phyloP scores from a whole-genome alignment of 2,329 filamentous ascomycete species.

The Verruconis gallopava region DNA sequence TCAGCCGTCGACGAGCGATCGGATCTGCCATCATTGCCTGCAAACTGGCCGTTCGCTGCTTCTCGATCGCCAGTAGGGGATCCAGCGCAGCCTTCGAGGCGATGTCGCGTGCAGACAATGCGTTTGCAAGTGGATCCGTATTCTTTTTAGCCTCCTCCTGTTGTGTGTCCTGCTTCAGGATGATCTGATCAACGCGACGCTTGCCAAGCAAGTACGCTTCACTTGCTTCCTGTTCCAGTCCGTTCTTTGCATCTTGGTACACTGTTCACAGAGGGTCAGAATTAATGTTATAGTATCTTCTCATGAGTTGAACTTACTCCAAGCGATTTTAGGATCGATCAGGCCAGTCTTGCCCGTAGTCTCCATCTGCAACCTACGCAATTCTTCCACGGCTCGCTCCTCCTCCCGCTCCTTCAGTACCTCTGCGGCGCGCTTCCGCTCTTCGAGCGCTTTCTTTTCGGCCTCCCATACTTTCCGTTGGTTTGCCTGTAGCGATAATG shows the following conservation, averaged over 20 bases:
- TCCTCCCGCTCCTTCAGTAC: conserved; percentile 88
- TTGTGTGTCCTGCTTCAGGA: conserved; percentile 59
- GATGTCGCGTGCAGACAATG: conserved; percentile 58
- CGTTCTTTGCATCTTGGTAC: conserved; percentile 77
- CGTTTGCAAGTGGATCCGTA: conserved; percentile 36
- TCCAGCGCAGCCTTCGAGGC: conserved; percentile 81
- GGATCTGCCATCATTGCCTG: conserved; percentile 52
- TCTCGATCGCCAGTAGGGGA: conserved; percentile 84
- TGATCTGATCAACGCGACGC: conserved; percentile 74
- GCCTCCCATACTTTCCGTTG: conserved; percentile 83
- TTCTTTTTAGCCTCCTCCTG: conserved; percentile 48
- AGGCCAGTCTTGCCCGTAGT: conserved; percentile 44
- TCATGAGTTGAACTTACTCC: too few species aligned
- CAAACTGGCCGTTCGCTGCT: conserved; percentile 58
- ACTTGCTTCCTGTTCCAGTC: conserved; percentile 68
- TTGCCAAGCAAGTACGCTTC: conserved; percentile 91
- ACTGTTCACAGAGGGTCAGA: conserved; percentile 94
- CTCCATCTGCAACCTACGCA: conserved; percentile 78
- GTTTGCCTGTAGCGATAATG: too few species aligned
- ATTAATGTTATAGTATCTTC: conserved; percentile 54
- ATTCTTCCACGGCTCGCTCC: conserved; percentile 82
- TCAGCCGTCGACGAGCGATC: conserved; percentile 43
- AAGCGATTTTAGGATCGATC: conserved; percentile 4
- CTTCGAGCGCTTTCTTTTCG: conserved; percentile 82
- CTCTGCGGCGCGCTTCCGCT: conserved; percentile 87